Evolutionary conservation across 805 yeast species (phyloP), one percentile per base, ranked within the genome.

Genomic region (Cyberlindnera xishuangbannaensis): DNA sequence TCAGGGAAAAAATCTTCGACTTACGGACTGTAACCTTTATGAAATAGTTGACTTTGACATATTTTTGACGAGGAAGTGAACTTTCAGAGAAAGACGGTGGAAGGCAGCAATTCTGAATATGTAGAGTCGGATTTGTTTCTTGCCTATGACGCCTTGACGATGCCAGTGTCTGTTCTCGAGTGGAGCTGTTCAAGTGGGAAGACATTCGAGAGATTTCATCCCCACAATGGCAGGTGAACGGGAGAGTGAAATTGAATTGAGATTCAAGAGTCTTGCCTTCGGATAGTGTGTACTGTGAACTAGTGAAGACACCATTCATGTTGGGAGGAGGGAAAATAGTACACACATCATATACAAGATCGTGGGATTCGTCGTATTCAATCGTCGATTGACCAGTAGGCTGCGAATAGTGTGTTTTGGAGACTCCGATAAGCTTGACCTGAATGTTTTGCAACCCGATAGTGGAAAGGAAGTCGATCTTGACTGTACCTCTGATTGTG

Each of bases 221-320:
- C 2, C 34, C 31, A 19, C 39, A 35, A 11, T 35, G 39, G 4
- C 30, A 13, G 4, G 28, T 35, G 29, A 31, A 35, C 9, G 39
- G 39, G 3, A 35, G 23, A 10, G 18, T 27, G 24, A 35, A 27
- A n/a, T 15, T 18, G 29, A 35, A 35, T 8, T 26, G 21, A 3
- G 34, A 30, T 17, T 31, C 34, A 5, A 35, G 19, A 6, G 34
- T 31, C 18, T 35, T 27, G 2, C 39, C 39, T 8, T 22, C 29
- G 12, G 25, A 5, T n/a, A 35, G 3, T 8, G 27, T 27, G 22
- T 35, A 30, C 10, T 6, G 4, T 9, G 13, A 3, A 18, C 30
- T 26, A 13, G 21, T n/a, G 11, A 30, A 7, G 12, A 25, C 30
- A 14, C 27, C 31, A 11, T 30, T 26, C 31, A 30, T 23, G 12